These are phyloP conservation scores for Linnemannia zychae DNA, from an alignment of 192 early-diverging fungal species.

Conservation along the genomic window DNA sequence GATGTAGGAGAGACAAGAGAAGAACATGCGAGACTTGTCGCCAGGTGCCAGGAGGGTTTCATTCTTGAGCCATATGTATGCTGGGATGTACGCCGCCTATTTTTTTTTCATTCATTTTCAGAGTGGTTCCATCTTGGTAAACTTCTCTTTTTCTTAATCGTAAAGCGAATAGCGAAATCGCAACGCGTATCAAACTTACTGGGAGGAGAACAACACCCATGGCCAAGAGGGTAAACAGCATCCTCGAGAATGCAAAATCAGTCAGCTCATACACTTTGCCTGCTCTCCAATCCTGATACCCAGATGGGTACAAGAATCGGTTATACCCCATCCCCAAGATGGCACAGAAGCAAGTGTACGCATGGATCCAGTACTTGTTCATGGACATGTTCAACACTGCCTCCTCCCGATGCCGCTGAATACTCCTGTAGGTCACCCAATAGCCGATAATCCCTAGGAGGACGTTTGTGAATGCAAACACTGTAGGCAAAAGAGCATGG, in stretches of 20 bases:
- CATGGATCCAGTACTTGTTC: constrained; percentile 34
- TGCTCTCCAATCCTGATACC: constrained; percentile 18
- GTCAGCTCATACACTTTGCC: constrained; percentile 15
- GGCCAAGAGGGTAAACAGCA: constrained; percentile 16
- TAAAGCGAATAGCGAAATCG: no score
- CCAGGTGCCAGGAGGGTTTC: constrained; percentile 7
- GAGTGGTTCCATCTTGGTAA: no score
- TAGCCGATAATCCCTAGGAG: constrained; percentile 30
- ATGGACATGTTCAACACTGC: not conserved
- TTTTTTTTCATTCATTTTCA: not conserved
- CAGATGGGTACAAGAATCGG: constrained; percentile 23
- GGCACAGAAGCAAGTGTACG: constrained; percentile 24
- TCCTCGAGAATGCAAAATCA: constrained; percentile 19
- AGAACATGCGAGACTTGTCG: constrained; percentile 24
- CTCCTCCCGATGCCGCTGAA: constrained; percentile 3
- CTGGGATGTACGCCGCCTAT: constrained; percentile 47
- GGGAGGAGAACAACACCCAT: constrained; percentile 28
- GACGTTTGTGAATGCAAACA: constrained; percentile 30
- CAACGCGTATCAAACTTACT: constrained; percentile 19
- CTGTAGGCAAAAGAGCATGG: constrained; percentile 20
- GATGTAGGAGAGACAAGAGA: constrained; percentile 16
- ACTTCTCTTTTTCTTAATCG: no score
- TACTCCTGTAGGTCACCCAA: constrained; percentile 22
- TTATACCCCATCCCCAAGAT: constrained; percentile 31
- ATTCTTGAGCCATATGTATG: constrained; percentile 44